A percentile compares a stretch with the other conserved stretches of the same genome.
These are phyloP conservation scores for Pontederia crassipes DNA, from an alignment of 176 grass and related monocot species.

Conservation along the genomic window DNA sequence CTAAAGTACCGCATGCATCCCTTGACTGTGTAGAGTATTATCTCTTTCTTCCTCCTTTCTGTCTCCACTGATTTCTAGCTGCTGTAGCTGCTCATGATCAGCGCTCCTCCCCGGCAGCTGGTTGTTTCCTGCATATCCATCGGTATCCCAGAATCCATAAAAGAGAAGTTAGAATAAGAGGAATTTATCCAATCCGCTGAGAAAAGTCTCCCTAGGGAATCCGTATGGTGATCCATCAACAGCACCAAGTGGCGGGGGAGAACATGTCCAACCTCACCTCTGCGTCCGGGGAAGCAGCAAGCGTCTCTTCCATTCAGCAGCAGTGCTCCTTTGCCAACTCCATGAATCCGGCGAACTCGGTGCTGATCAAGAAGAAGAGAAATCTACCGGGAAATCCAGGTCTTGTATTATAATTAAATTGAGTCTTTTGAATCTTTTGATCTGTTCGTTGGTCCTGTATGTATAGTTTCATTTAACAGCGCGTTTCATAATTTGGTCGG, in stretches of 20 bases:
- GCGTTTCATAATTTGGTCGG: neutral
- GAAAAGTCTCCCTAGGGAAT: neutral
- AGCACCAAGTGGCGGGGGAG: slow-evolving; percentile 58
- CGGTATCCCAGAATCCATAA: too few relatives aligned
- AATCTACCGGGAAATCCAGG: slow-evolving; percentile 95
- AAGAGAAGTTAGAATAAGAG: neutral
- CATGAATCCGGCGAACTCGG: slow-evolving; percentile 9
- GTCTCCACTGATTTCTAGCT: too few relatives aligned
- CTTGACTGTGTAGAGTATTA: neutral
- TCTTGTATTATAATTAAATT: slow-evolving; percentile 21
- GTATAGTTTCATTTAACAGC: neutral
- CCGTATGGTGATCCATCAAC: slow-evolving; percentile 62
- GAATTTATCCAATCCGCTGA: neutral
- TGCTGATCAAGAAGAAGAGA: slow-evolving; percentile 79
- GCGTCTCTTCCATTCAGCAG: slow-evolving; percentile 48
- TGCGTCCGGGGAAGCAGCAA: slow-evolving; percentile 67
- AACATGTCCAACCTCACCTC: slow-evolving; percentile 98
- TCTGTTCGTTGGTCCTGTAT: neutral
- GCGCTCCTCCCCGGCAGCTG: too few relatives aligned
- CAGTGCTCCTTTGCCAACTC: slow-evolving; percentile 38
- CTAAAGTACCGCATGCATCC: neutral
- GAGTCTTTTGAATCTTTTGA: neutral
- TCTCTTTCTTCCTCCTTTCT: neutral
- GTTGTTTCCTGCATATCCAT: too few relatives aligned
- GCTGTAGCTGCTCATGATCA: too few relatives aligned